Conservation (phyloP, 257 asterid species). For the Capsicum pubescens region DNA sequence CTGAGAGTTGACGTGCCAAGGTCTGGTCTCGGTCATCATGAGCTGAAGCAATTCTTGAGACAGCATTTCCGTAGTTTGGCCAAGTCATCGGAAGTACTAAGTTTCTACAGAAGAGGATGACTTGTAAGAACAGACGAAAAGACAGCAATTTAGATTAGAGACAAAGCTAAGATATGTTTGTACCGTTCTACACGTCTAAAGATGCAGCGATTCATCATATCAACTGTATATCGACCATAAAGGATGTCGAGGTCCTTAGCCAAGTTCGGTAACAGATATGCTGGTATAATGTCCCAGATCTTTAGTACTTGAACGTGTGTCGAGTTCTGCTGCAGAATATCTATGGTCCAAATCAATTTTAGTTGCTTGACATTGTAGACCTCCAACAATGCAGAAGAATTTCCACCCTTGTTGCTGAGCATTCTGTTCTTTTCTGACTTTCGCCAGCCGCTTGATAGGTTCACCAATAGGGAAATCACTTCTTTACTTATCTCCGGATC, state of each 20-base stretch:
- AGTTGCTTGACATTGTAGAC: slow-evolving; percentile 39
- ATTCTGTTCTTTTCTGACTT: slow-evolving; percentile 30
- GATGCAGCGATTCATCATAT: slow-evolving; percentile 29
- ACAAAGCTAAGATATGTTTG: neutral
- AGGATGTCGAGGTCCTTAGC: neutral
- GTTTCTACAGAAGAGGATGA: slow-evolving; percentile 32
- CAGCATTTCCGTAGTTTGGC: slow-evolving; percentile 21
- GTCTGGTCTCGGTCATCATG: neutral
- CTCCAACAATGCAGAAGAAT: slow-evolving; percentile 43
- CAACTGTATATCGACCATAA: slow-evolving; percentile 21
- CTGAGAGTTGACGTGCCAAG: neutral
- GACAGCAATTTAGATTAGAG: neutral
- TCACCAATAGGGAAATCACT: slow-evolving; percentile 44
- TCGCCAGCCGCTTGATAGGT: slow-evolving; percentile 61
- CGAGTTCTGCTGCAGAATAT: slow-evolving; percentile 38
- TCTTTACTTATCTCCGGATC: slow-evolving; percentile 37
- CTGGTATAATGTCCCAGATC: slow-evolving; percentile 49
- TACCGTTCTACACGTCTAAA: slow-evolving; percentile 35
- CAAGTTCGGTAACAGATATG: slow-evolving; percentile 31
- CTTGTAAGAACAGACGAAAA: neutral
- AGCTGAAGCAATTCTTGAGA: neutral
- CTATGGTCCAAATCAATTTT: slow-evolving; percentile 55
- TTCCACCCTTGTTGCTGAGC: neutral
- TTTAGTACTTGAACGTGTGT: slow-evolving; percentile 49
- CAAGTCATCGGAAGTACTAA: slow-evolving; percentile 36